Base-by-base conservation (phyloP, 2,329 filamentous ascomycete genomes). In the Cladobotryum mycophilum region DNA sequence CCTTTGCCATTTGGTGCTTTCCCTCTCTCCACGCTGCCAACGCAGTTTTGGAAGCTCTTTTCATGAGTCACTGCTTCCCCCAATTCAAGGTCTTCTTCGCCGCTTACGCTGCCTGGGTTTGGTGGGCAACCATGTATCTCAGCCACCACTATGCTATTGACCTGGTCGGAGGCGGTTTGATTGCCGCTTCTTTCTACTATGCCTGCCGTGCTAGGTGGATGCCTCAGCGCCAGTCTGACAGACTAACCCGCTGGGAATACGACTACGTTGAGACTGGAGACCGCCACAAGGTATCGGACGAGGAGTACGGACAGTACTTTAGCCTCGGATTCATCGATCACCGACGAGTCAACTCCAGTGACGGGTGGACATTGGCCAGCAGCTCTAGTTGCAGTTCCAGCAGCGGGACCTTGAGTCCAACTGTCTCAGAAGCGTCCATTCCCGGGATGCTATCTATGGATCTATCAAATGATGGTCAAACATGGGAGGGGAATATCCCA, bases 71-170 rank as follows among this genome's bases (percentile, higher is more conserved):
- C 70, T 84, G 88, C 66, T 96, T 97, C 76, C 92, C 92, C 4
- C 83, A 82, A 54, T 79, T 95, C 58, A 84, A 87, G 58, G 82
- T 85, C 12, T 70, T 93, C 48, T 95, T 95, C 70, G 80, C 91
- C 56, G 76, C 80, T 56, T 97, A 96, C 69, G 86, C 87, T 41
- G 80, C 87, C 65, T 96, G 92, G 92, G 84, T 96, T 62, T 96
- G 90, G 88, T 97, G 92, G 90, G 88, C 91, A 12, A 97, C 92
- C 59, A 96, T 97, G 89, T 96, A 97, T 66, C 81, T 97, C 47
- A 95, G 89, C 63, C 92, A 97, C 70, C 92, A 97, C 73, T 97
- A 97, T 66, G 92, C 91, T 33, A 87, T 97, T 38, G 92, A 97
- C 67, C 76, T 97, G 46, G 89, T 96, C 22, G 89, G 81, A 35